Percentiles rank a stretch among this genome's conserved stretches.
Evolutionary conservation across 1,284 basidiomycete genomes (phyloP).

Genomic region (Leccinum subrobustum): DNA sequence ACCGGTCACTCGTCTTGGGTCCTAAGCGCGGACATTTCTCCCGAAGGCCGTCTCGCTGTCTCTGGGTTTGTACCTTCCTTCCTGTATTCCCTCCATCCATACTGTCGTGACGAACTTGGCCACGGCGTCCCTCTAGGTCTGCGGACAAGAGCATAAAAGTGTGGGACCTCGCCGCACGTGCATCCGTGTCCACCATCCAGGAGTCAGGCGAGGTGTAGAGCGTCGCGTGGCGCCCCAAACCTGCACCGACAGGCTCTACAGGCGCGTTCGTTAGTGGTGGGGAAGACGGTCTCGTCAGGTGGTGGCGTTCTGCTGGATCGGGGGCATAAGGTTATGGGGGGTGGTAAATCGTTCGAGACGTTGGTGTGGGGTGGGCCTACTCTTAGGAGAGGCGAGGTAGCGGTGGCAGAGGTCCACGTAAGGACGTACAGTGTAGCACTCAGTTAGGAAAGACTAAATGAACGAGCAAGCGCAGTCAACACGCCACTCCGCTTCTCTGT

Average conservation of each 20-base stretch:
- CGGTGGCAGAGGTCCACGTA: no score
- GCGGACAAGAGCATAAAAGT: constrained; percentile 85
- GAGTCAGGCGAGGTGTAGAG: constrained; percentile 85
- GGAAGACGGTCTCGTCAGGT: constrained; percentile 75
- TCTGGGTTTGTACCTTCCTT: constrained; percentile 61
- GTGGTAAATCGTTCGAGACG: no score
- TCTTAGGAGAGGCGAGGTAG: no score
- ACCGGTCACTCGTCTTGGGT: constrained; percentile 89
- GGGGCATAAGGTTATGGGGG: constrained; percentile 10
- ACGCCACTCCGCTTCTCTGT: no score
- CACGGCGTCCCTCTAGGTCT: constrained; percentile 47
- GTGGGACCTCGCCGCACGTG: constrained; percentile 81
- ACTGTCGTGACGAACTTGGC: background rate
- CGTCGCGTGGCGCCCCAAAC: constrained; percentile 77
- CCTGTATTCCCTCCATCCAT: background rate
- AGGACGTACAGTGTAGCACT: no score
- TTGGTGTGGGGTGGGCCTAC: no score
- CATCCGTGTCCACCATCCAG: constrained; percentile 74
- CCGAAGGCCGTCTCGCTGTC: constrained; percentile 72
- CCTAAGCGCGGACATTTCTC: constrained; percentile 74
- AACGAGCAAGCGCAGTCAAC: no score
- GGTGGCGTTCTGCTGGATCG: constrained; percentile 71
- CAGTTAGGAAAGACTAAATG: no score
- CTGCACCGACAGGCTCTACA: constrained; percentile 49
- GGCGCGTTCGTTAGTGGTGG: constrained; percentile 79